These are phyloP conservation scores for Dactylis glomerata DNA, from an alignment of 176 grass and related monocot genomes.

Conservation along the genomic window DNA sequence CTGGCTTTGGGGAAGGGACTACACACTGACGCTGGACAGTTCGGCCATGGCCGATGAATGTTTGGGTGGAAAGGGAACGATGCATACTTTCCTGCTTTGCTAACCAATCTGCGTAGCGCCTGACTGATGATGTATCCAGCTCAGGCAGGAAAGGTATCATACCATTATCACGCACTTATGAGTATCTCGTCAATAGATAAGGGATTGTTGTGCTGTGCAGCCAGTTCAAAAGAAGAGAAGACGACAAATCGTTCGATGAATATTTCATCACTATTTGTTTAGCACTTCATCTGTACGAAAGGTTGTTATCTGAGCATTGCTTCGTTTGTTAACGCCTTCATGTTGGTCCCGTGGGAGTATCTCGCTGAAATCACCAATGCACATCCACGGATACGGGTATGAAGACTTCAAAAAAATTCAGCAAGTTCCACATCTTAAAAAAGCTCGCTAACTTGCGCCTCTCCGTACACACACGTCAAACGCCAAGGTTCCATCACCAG, in stretches of 20 bases:
- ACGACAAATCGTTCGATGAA: neutral
- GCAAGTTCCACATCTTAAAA: no score
- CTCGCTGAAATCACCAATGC: no score
- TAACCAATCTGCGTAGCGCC: neutral
- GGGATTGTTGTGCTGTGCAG: neutral
- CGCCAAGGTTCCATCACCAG: no score
- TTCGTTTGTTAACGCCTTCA: no score
- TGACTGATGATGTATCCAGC: constrained; percentile 36
- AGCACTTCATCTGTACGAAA: no score
- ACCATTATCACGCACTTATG: neutral
- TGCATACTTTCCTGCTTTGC: constrained; percentile 2
- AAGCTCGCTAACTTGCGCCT: no score
- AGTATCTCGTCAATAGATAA: neutral
- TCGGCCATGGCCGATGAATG: neutral
- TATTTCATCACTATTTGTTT: neutral
- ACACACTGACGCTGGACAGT: neutral
- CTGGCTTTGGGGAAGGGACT: neutral
- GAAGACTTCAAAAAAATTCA: no score
- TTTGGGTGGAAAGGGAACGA: constrained; percentile 29
- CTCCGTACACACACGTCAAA: no score
- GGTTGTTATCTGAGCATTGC: no score
- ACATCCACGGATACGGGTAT: no score
- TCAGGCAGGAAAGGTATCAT: constrained; percentile 3
- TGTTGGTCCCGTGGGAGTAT: no score
- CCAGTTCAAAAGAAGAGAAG: neutral